phyloP scores from a whole-genome alignment of 1,139 yeast species.

The Pichia sp. region DNA sequence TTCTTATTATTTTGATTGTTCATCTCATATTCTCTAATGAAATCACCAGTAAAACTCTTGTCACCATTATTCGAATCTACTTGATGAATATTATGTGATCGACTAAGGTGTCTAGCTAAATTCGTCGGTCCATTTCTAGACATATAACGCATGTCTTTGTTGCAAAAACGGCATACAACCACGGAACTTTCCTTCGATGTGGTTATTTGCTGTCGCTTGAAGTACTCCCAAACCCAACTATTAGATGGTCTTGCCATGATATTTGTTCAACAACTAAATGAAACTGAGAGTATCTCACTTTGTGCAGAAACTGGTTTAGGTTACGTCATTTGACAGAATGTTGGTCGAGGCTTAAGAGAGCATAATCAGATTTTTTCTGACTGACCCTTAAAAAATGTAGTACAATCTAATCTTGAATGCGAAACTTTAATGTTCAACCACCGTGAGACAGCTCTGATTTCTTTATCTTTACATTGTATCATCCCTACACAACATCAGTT shows the following conservation, averaged over 20 bases:
- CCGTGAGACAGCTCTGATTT: too few species aligned
- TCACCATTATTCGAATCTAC: slow-evolving; percentile 21
- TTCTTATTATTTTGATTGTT: background rate
- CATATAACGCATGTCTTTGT: slow-evolving; percentile 23
- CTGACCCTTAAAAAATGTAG: too few species aligned
- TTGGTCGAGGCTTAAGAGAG: too few species aligned
- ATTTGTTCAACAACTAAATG: background rate
- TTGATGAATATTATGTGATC: slow-evolving; percentile 23
- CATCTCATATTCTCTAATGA: background rate
- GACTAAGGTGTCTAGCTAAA: slow-evolving; percentile 25
- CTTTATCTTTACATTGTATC: too few species aligned
- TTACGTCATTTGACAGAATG: too few species aligned
- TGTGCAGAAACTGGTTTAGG: too few species aligned
- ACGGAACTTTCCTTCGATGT: background rate
- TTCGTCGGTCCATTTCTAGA: slow-evolving; percentile 30
- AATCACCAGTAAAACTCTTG: background rate
- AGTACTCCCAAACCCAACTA: slow-evolving; percentile 30
- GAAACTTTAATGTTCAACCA: too few species aligned
- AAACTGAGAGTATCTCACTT: too few species aligned
- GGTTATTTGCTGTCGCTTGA: slow-evolving; percentile 5
- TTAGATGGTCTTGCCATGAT: slow-evolving; percentile 29
- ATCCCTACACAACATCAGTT: too few species aligned
- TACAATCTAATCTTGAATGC: too few species aligned
- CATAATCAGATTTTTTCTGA: too few species aligned
- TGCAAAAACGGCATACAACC: slow-evolving; percentile 22